These are phyloP conservation scores for Isatis tinctoria DNA, from an alignment of 345 rosid genomes.

Conservation along the genomic window DNA sequence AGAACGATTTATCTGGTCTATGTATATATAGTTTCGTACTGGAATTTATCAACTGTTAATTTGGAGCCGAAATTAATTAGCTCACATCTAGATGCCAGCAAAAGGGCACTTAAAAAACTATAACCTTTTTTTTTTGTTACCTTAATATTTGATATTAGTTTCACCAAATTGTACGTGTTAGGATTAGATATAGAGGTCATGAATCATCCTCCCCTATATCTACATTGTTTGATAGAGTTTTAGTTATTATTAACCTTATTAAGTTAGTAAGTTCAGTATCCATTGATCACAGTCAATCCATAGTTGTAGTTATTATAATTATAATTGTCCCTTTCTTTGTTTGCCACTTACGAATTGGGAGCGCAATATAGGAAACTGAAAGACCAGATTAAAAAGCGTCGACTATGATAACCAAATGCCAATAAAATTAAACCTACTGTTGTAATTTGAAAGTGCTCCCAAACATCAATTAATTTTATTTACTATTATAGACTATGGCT, in stretches of 20 bases:
- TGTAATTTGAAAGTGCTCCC: not conserved
- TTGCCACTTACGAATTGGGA: slow-evolving; percentile 27
- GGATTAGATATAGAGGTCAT: slow-evolving; percentile 2
- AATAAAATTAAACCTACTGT: slow-evolving; percentile 1
- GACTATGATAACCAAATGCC: not conserved
- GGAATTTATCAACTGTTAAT: not conserved
- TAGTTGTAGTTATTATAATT: slow-evolving; percentile 15
- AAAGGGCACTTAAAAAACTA: not conserved
- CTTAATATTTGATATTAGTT: not conserved
- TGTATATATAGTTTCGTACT: not conserved
- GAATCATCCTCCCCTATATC: slow-evolving; percentile 20
- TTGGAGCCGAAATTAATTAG: not conserved
- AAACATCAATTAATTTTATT: not conserved
- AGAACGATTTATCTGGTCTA: not conserved
- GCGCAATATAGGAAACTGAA: slow-evolving; percentile 13
- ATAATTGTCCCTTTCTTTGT: slow-evolving; percentile 10
- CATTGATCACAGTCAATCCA: not conserved
- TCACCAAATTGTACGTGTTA: not conserved
- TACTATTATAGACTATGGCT: too few species aligned
- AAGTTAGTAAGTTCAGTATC: not conserved
- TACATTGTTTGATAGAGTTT: not conserved
- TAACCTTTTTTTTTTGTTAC: not conserved
- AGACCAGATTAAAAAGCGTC: not conserved
- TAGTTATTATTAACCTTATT: not conserved
- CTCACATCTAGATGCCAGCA: slow-evolving; percentile 1